Conservation (phyloP, 495 filamentous ascomycete species). For the Saxophila tyrrhenica region DNA sequence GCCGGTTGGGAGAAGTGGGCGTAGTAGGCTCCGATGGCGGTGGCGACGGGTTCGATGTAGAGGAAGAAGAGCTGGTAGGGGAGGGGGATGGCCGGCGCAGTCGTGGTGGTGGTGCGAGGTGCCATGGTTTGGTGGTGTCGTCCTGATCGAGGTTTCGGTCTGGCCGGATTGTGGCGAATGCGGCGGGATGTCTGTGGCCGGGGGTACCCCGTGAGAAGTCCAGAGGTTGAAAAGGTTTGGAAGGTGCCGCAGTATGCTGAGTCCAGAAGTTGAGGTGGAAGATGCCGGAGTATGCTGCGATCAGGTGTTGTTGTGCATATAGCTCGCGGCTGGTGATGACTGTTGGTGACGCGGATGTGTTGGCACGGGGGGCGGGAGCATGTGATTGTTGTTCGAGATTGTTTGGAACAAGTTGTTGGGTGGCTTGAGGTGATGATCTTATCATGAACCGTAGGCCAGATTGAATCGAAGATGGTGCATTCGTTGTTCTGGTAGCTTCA, state of each 20-base stretch:
- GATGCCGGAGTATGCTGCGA: too few relatives aligned
- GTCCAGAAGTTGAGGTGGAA: too few relatives aligned
- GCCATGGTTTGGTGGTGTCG: neutral
- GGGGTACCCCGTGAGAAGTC: too few relatives aligned
- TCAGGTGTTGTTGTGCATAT: too few relatives aligned
- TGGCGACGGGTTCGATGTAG: slow-evolving; percentile 51
- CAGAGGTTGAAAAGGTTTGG: too few relatives aligned
- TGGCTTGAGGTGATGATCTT: neutral
- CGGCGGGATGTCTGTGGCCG: neutral
- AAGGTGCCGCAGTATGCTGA: too few relatives aligned
- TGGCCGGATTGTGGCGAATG: neutral
- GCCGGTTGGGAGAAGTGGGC: slow-evolving; percentile 43
- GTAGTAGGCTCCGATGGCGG: slow-evolving; percentile 54
- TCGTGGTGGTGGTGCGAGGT: neutral
- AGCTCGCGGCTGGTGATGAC: neutral
- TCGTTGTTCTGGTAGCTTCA: too few relatives aligned
- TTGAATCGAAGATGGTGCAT: neutral
- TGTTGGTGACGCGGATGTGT: neutral
- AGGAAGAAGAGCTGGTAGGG: slow-evolving; percentile 54
- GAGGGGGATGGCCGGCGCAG: slow-evolving; percentile 9
- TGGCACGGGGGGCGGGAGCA: neutral
- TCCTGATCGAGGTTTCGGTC: neutral
- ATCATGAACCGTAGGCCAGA: neutral
- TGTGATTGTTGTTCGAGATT: neutral
- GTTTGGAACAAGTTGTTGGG: neutral